Conservation (phyloP, 495 filamentous ascomycete genomes). For the Letharia lupina region DNA sequence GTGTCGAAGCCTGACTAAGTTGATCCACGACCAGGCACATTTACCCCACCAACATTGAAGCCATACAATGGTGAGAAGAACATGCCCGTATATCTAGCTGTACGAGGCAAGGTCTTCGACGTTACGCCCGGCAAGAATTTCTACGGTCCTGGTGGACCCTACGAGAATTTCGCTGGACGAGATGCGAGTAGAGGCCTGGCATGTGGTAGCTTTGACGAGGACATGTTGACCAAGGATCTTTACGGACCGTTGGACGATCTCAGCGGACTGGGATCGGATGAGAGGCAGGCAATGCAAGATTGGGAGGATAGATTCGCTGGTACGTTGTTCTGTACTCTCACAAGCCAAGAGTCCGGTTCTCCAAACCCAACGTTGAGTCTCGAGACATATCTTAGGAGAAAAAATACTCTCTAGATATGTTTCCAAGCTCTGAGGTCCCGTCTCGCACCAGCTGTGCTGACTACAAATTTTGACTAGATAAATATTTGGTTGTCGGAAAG, state of each 20-base stretch:
- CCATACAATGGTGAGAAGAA: constrained; percentile 77
- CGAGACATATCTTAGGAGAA: not conserved
- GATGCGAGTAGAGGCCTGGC: constrained; percentile 89
- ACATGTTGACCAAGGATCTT: constrained; percentile 91
- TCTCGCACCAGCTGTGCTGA: not conserved
- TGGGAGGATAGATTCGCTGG: constrained; percentile 83
- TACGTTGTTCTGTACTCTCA: not conserved
- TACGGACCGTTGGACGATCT: constrained; percentile 79
- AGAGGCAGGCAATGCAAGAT: constrained; percentile 72
- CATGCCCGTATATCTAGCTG: constrained; percentile 73
- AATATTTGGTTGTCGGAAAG: constrained; percentile 91
- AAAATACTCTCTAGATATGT: not conserved
- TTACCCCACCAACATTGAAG: constrained; percentile 75
- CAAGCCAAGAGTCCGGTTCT: not conserved
- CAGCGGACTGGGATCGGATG: constrained; percentile 61
- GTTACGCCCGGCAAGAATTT: constrained; percentile 78
- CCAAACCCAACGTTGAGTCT: not conserved
- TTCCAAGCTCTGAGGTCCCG: not conserved
- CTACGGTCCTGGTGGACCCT: constrained; percentile 88
- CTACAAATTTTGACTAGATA: constrained; percentile 41
- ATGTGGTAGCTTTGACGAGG: constrained; percentile 87
- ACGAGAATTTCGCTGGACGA: constrained; percentile 89
- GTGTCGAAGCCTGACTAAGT: not conserved
- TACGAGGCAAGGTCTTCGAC: constrained; percentile 80
- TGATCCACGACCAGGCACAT: constrained; percentile 42